These are phyloP conservation scores for Chenopodium berlandieri DNA, from an alignment of 148 eudicot species.

Conservation along the genomic window DNA sequence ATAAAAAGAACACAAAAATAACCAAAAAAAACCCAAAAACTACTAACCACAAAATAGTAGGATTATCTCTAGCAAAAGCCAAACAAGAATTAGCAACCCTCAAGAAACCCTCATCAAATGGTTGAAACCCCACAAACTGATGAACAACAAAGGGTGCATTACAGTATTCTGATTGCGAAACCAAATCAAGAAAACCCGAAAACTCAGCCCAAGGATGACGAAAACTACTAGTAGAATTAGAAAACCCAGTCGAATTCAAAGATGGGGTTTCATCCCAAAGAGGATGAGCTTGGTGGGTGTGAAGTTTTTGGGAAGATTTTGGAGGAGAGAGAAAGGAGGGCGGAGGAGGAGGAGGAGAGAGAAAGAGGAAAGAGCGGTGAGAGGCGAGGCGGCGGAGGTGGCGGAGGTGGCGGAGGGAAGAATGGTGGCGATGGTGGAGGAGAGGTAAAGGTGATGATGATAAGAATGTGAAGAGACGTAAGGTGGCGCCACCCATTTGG, in stretches of 20 bases:
- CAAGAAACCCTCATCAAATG: conserved; percentile 43
- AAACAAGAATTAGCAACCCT: conserved; percentile 42
- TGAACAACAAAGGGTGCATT: conserved; percentile 10
- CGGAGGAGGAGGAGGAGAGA: conserved; percentile 17
- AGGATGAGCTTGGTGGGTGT: conserved; percentile 13
- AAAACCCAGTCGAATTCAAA: background rate
- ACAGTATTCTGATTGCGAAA: conserved; percentile 18
- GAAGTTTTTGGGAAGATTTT: conserved; percentile 11
- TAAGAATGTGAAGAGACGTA: conserved; percentile 25
- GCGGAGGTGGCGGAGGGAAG: conserved; percentile 9
- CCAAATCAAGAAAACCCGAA: conserved; percentile 32
- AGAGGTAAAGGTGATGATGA: conserved; percentile 21
- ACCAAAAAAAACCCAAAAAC: background rate
- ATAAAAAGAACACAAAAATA: background rate
- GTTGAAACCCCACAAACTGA: conserved; percentile 35
- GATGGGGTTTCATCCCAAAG: background rate
- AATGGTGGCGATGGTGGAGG: conserved; percentile 20
- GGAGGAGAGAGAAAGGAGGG: conserved; percentile 16
- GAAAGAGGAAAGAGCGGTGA: conserved; percentile 4
- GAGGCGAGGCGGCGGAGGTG: conserved; percentile 7
- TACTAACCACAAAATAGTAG: conserved; percentile 52
- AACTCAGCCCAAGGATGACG: conserved; percentile 68
- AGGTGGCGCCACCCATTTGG: conserved; percentile 47
- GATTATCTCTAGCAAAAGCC: conserved; percentile 47
- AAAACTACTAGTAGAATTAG: background rate